Base-by-base conservation (phyloP, 1,284 basidiomycete genomes). In the Trametes versicolor region DNA sequence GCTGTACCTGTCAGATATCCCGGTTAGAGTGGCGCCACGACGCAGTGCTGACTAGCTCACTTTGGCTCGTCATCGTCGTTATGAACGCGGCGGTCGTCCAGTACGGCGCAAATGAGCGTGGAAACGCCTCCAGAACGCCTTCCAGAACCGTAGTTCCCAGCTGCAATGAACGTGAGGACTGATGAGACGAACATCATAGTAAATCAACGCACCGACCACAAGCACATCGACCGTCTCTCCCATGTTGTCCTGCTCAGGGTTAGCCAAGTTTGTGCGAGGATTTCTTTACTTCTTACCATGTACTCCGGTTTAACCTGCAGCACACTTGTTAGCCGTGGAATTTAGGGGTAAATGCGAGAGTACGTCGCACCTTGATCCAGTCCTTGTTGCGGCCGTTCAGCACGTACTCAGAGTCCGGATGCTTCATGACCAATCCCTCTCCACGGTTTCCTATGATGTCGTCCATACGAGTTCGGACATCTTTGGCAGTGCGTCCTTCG, bases 361-460 rank as follows among this genome's bases (percentile, higher is more conserved):
- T 15, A 43, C 15, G n/a, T n/a, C 74, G 21, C 47, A 87, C 92
- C 79, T 98, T 98, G 73, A 97, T 88, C 96, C 97, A 98, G 71
- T 95, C 92, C 72, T 89, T 86, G 70, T 92, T 94, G 59, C 96
- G 85, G 1, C 93, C 94, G 72, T 95, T 95, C 52, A 97, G 80
- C 15, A 88, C 82, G 76, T 99, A 99, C 64, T 88, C 85, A 0
- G 91, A 87, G 52, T 87, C 80, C 0, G 91, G 90, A 71, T 94
- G 91, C 78, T 98, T 99, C 65, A 98, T 85, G 5, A 98, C 92
- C 13, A 99, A 80, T 0, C 97, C 97, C 78, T 98, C 97, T 5
- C 96, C 96, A 63, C 93, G 88, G 25, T 83, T 78, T 29, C 88
- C 89, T 82, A 99, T 88, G 55, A 98, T 83, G 57, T 90, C 85